Conservation (phyloP, 2,329 filamentous ascomycete genomes). For the Sporothrix humicola region DNA sequence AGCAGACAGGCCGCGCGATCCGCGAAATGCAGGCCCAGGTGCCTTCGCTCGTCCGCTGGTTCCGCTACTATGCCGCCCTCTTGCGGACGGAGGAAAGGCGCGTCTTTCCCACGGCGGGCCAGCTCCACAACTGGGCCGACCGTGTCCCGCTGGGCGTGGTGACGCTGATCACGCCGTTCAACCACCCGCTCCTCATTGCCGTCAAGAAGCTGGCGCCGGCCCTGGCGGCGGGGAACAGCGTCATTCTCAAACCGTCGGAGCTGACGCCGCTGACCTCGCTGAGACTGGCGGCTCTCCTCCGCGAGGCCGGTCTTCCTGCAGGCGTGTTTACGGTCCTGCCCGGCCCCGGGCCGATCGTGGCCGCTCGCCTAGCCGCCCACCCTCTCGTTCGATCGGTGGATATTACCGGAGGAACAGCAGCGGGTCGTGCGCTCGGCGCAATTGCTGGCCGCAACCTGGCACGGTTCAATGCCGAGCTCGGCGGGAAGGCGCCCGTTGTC, state of each 20-base stretch:
- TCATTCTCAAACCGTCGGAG: conserved; percentile 68
- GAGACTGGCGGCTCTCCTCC: conserved; percentile 63
- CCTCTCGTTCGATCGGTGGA: conserved; percentile 68
- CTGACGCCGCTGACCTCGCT: conserved; percentile 67
- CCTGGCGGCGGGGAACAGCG: conserved; percentile 63
- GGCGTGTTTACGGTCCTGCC: conserved; percentile 70
- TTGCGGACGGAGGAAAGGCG: conserved; percentile 70
- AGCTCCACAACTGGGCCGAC: conserved; percentile 62
- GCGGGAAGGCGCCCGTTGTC: conserved; percentile 72
- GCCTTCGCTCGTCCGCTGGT: conserved; percentile 69
- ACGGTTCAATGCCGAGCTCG: conserved; percentile 72
- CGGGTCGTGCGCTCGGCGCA: conserved; percentile 70
- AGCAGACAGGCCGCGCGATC: conserved; percentile 70
- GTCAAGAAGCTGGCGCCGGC: conserved; percentile 67
- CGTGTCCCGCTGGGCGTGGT: conserved; percentile 64
- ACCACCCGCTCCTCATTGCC: conserved; percentile 63
- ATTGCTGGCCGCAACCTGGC: conserved; percentile 70
- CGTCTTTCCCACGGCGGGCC: conserved; percentile 68
- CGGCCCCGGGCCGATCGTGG: conserved; percentile 59
- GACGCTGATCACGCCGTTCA: conserved; percentile 63
- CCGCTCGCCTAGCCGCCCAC: conserved; percentile 60
- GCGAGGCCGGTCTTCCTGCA: conserved; percentile 71
- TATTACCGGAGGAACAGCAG: conserved; percentile 75
- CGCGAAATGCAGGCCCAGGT: conserved; percentile 75
- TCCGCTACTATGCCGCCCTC: conserved; percentile 72